Evolutionary conservation across 805 yeast species (phyloP), one percentile per base, ranked within the genome.

Genomic region (Candida pini): DNA sequence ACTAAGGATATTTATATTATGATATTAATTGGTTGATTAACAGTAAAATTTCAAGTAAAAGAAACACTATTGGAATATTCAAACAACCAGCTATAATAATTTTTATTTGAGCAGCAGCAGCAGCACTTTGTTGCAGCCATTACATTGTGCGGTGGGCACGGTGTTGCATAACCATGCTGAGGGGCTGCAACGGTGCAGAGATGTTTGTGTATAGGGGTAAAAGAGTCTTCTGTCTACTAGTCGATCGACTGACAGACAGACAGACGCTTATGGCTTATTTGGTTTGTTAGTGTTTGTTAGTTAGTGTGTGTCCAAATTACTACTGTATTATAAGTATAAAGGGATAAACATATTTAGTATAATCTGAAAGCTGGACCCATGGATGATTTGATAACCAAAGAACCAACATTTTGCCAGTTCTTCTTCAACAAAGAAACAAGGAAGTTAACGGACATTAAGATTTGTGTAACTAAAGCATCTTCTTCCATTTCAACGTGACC

Each of bases 371-470:
- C 84, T 69, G 97, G 98, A 76, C 99, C 98, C 99, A 92, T 92
- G 72, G 97, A 79, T 49, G 96, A 87, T 80, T 92, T 92, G 78
- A 92, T 82, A 67, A 89, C 97, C 71, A 92, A 77, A 65, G 98
- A 92, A 63, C 98, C 98, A 67, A 92, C 97, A 76, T 92, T 92
- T 81, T 92, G 99, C 99, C 99, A 92, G 96, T 92, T 87, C 90
- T 92, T 92, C 96, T 92, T 92, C 71, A 92, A 81, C 73, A 92
- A 76, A 55, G 99, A 92, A 58, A 92, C 98, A 71, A 92, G 84
- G 82, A 92, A 92, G 96, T 92, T 92, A 58, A 95, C 78, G 57
- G 99, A 78, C 92, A 92, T 80, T 87, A 92, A 79, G 76, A 92
- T 87, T 76, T 92, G 98, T 81, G 90, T 85, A 62, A 84, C 95